phyloP scores from a whole-genome alignment of 139 green algal species.

The Mychonastes homosphaera region DNA sequence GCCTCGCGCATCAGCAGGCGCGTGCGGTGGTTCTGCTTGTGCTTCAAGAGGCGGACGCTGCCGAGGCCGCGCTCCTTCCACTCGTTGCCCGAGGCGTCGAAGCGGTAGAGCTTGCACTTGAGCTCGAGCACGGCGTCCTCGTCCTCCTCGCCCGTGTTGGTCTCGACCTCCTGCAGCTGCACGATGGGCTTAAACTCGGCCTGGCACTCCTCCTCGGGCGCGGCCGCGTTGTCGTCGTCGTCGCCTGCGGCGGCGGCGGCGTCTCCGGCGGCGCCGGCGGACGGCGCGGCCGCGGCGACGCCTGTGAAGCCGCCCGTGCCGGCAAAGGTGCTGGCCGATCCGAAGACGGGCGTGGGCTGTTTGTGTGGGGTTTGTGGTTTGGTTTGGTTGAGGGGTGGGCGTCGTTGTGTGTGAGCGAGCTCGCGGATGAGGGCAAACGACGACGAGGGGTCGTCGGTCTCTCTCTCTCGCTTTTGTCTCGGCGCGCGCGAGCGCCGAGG shows the following conservation, averaged over 20 bases:
- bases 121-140: constrained; percentile 78
- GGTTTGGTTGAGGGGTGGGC: background rate
- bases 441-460: constrained; percentile 28
- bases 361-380: background rate
- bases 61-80: constrained; percentile 98
- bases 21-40: constrained; percentile 85
- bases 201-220: constrained; percentile 77
- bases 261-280: constrained; percentile 19
- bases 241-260: constrained; percentile 35
- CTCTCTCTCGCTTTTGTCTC: background rate
- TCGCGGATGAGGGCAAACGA: too few relatives aligned
- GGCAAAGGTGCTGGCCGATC: constrained; percentile 43
- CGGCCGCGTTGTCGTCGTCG: constrained; percentile 41
- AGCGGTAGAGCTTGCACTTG: constrained; percentile 98
- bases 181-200: constrained; percentile 90
- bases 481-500: background rate
- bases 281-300: constrained; percentile 17
- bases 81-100: constrained; percentile 73
- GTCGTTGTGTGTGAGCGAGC: background rate
- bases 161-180: constrained; percentile 92
- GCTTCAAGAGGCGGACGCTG: constrained; percentile 67
- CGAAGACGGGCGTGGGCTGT: constrained; percentile 47
- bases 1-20: constrained; percentile 94
- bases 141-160: constrained; percentile 86
- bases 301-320: constrained; percentile 63